A percentile compares a stretch with the other conserved stretches of the same genome.
These are phyloP conservation scores for Yamadazyma dushanensis DNA, from an alignment of 1,139 yeast genomes.

Conservation along the genomic window DNA sequence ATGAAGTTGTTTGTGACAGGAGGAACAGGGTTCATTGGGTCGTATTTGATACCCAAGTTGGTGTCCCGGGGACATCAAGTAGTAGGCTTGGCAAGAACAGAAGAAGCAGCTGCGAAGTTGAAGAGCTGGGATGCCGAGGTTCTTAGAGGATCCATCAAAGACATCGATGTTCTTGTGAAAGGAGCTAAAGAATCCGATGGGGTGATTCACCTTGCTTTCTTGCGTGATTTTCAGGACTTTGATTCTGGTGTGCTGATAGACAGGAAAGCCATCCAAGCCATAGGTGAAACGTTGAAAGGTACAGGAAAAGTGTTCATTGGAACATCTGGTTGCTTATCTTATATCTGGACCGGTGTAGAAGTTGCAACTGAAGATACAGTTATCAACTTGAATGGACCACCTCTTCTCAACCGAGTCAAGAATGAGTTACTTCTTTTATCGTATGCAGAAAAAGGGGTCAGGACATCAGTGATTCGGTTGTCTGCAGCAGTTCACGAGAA, in stretches of 20 bases:
- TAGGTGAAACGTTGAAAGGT: constrained; percentile 21
- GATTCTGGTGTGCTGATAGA: constrained; percentile 17
- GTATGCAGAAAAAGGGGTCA: constrained; percentile 22
- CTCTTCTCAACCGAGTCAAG: constrained; percentile 3
- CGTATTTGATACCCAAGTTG: constrained; percentile 26
- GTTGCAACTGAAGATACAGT: constrained; percentile 16
- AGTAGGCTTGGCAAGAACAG: constrained; percentile 37
- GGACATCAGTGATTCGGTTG: constrained; percentile 20
- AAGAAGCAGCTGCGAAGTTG: constrained; percentile 31
- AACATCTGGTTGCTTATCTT: constrained; percentile 16
- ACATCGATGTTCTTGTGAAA: constrained; percentile 21
- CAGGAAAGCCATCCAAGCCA: constrained; percentile 18
- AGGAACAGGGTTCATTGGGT: constrained; percentile 43
- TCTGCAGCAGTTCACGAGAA: constrained; percentile 29
- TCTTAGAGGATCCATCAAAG: constrained; percentile 25
- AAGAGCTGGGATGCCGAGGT: constrained; percentile 19
- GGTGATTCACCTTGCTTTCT: constrained; percentile 31
- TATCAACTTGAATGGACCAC: too few species aligned
- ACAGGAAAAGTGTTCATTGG: constrained; percentile 20
- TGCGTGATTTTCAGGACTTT: constrained; percentile 21
- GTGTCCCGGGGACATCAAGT: constrained; percentile 30
- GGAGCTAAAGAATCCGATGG: constrained; percentile 29
- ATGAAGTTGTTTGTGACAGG: constrained; percentile 37
- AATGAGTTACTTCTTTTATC: constrained; percentile 11
- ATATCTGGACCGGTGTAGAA: not conserved